phyloP scores from a whole-genome alignment of 345 rosid species.

The Acer negundo region DNA sequence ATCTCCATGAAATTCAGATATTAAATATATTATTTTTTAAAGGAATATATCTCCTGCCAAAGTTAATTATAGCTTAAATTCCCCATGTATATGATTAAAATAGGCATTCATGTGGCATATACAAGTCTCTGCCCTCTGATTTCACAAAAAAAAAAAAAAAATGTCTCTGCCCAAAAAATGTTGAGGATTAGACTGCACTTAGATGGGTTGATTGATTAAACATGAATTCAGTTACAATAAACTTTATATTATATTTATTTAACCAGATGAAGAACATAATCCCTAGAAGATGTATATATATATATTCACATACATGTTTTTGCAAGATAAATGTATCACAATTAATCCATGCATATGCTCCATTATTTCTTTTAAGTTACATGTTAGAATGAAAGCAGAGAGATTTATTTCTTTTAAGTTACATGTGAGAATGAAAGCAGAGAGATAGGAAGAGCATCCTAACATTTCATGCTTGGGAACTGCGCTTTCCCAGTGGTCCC shows the following conservation, averaged over 20 bases:
- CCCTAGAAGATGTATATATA: not conserved
- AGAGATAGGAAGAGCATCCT: not conserved
- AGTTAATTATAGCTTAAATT: not conserved
- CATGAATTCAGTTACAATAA: too few relatives aligned
- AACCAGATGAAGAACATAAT: too few relatives aligned
- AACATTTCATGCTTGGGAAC: not conserved
- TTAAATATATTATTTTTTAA: not conserved
- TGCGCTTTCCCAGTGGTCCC: not conserved
- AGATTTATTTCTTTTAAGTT: not conserved
- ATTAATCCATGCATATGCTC: not conserved
- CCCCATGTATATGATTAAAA: not conserved
- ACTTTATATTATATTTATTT: too few relatives aligned
- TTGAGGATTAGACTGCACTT: too few relatives aligned
- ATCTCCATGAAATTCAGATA: not conserved
- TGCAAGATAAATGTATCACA: not conserved
- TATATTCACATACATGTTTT: not conserved
- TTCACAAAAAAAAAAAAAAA: too few relatives aligned
- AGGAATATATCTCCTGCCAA: not conserved
- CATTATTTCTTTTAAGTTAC: not conserved
- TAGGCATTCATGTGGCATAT: too few relatives aligned
- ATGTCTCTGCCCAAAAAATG: too few relatives aligned
- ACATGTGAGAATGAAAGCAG: not conserved
- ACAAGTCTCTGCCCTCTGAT: too few relatives aligned
- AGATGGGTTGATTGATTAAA: too few relatives aligned
- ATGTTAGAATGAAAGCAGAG: not conserved